These are phyloP conservation scores for Amaranthus tricolor DNA, from an alignment of 179 eudicot species.

Conservation along the genomic window DNA sequence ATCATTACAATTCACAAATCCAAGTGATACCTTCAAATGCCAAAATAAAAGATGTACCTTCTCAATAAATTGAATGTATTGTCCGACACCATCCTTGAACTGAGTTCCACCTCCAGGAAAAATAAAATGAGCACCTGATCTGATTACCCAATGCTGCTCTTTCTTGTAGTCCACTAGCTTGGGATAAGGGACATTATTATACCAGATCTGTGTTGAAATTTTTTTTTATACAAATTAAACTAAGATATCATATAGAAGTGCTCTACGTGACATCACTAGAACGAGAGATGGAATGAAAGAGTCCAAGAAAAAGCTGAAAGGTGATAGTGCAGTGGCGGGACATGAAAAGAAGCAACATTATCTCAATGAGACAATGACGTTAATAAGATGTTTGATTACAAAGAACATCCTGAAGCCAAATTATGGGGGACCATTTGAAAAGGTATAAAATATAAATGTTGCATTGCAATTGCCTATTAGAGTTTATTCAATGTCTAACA, in stretches of 20 bases:
- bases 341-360: neutral
- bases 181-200: slow-evolving; percentile 91
- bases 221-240: neutral
- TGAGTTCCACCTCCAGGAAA: slow-evolving; percentile 99
- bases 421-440: no score
- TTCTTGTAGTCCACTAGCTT: slow-evolving; percentile 97
- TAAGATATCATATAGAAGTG: neutral
- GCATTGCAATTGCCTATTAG: no score
- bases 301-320: neutral
- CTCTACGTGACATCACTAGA: slow-evolving; percentile 1
- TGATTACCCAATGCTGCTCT: slow-evolving; percentile 90
- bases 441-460: no score
- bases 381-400: no score
- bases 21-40: neutral
- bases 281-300: neutral
- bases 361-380: neutral
- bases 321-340: neutral
- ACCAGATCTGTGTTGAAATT: slow-evolving; percentile 67
- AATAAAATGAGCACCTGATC: slow-evolving; percentile 69
- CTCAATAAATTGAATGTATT: slow-evolving; percentile 65
- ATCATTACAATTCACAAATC: neutral
- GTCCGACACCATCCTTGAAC: slow-evolving; percentile 79
- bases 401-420: no score
- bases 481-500: no score
- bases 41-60: slow-evolving; percentile 46